These are phyloP conservation scores for Cystobasidium pallidum DNA, from an alignment of 1,284 basidiomycete genomes.

Conservation along the genomic window DNA sequence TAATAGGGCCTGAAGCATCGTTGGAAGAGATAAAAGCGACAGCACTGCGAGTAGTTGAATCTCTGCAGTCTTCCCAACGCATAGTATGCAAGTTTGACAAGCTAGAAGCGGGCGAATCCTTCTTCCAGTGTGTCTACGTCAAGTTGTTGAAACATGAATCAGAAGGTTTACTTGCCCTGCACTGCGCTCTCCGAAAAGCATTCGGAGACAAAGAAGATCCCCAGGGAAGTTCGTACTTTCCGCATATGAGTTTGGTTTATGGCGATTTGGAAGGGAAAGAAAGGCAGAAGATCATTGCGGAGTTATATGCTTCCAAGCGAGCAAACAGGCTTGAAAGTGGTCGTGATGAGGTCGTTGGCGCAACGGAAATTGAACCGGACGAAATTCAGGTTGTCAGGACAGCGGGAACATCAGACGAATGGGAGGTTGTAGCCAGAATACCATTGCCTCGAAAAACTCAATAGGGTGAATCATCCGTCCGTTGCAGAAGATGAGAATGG, in stretches of 20 bases:
- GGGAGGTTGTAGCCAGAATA: constrained; percentile 46
- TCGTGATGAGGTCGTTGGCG: constrained; percentile 35
- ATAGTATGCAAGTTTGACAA: constrained; percentile 43
- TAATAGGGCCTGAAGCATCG: constrained; percentile 16
- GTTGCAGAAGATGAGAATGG: too few species aligned
- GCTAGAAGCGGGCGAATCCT: constrained; percentile 42
- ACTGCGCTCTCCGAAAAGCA: constrained; percentile 36
- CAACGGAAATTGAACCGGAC: constrained; percentile 22
- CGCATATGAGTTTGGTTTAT: constrained; percentile 49
- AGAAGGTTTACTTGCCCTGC: constrained; percentile 45
- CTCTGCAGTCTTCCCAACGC: not conserved
- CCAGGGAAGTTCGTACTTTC: constrained; percentile 46
- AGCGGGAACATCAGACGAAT: constrained; percentile 41
- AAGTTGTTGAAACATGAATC: constrained; percentile 30
- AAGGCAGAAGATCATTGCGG: constrained; percentile 41
- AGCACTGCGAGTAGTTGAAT: not conserved
- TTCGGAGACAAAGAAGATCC: constrained; percentile 22
- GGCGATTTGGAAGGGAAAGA: constrained; percentile 40
- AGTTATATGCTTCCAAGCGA: constrained; percentile 23
- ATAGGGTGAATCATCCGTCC: too few species aligned
- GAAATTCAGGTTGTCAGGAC: constrained; percentile 46
- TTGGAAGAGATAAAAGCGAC: constrained; percentile 4
- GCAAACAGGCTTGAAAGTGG: constrained; percentile 14
- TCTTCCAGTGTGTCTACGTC: constrained; percentile 50
- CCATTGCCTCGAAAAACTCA: not conserved